Base-by-base conservation (phyloP, 140 eudicot genomes). In the Erigeron philadelphicus region DNA sequence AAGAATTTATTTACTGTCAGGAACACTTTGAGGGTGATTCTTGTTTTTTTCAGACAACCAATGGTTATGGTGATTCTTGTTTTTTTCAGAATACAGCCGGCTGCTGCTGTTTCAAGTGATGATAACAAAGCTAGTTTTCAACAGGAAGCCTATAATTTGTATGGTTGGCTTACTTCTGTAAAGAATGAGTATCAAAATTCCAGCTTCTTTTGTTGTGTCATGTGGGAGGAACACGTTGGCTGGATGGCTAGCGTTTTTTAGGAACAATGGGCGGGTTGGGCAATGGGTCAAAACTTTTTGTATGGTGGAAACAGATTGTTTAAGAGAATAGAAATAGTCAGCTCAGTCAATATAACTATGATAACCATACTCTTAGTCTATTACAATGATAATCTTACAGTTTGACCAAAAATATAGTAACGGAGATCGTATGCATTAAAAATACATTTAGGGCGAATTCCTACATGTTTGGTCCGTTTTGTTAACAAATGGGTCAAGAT, bases 1-100 rank as follows among this genome's bases (percentile, higher is more conserved):
- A 57, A 57, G 76, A 66, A 73, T 66, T 63, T 72, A 68, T 79
- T 19, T 70, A 57, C 61, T 56, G 75, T 64, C 16, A 47, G 50
- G 66, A 61, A 71, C 81, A 52, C 44, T 31, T 57, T n/a, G n/a
- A 15, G 11, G 17, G 11, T 0, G 18, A 56, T 70, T 71, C 70
- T 71, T 65, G 81, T 71, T 19, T 64, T 7, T 45, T 56, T 61
- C 63, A 19, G 23, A 52, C 44, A 70, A 7, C 61, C 62, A 62
- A 76, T 62, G 76, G 16, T 31, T 57, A 15, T 17, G 17, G 11
- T 0, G 18, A 56, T 70, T 71, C 70, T 71, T 65, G 81, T 71
- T 19, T 64, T 7, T 45, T 56, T 61, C 63, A 19, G 23, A 46
- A 16, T 13, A 35, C 25, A 48, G 68, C 76, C 67, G 9, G 61